A percentile compares a stretch with the other conserved stretches of the same genome.
Evolutionary conservation across 1,284 basidiomycete genomes (phyloP).

Genomic region (Pulveroboletus sp.): DNA sequence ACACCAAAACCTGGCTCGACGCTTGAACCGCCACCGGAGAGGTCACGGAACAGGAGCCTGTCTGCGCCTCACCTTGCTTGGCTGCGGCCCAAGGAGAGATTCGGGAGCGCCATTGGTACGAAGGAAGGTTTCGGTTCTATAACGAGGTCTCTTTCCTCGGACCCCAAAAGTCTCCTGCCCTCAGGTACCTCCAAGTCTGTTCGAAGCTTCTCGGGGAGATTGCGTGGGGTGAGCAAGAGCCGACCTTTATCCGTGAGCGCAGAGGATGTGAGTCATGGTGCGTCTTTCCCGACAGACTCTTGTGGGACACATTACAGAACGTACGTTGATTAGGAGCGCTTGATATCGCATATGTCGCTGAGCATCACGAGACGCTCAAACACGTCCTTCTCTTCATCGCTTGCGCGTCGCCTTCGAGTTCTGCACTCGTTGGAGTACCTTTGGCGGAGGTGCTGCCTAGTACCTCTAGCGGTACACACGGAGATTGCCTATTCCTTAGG

Average conservation of each 20-base stretch:
- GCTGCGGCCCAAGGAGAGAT: slow-evolving; percentile 45
- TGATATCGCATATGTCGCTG: slow-evolving; percentile 73
- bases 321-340: slow-evolving; percentile 41
- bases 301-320: background rate
- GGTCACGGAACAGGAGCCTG: slow-evolving; percentile 58
- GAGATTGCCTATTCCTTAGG: slow-evolving; percentile 60
- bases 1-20: slow-evolving; percentile 3
- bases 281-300: slow-evolving; percentile 7
- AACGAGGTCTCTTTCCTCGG: slow-evolving; percentile 20
- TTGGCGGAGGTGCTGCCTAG: slow-evolving; percentile 62
- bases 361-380: slow-evolving; percentile 81
- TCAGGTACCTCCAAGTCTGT: slow-evolving; percentile 14
- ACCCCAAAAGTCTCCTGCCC: slow-evolving; percentile 8
- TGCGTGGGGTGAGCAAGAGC: slow-evolving; percentile 25
- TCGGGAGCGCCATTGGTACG: background rate
- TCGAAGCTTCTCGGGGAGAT: slow-evolving; percentile 25
- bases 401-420: slow-evolving; percentile 31
- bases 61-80: slow-evolving; percentile 74
- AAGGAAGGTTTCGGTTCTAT: slow-evolving; percentile 18
- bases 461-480: slow-evolving; percentile 41
- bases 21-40: slow-evolving; percentile 35
- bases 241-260: slow-evolving; percentile 17
- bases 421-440: slow-evolving; percentile 16
- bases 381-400: slow-evolving; percentile 66
- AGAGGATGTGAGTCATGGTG: slow-evolving; percentile 22